Conservation (phyloP, 331 rosid species). For the Saraca asoca region DNA sequence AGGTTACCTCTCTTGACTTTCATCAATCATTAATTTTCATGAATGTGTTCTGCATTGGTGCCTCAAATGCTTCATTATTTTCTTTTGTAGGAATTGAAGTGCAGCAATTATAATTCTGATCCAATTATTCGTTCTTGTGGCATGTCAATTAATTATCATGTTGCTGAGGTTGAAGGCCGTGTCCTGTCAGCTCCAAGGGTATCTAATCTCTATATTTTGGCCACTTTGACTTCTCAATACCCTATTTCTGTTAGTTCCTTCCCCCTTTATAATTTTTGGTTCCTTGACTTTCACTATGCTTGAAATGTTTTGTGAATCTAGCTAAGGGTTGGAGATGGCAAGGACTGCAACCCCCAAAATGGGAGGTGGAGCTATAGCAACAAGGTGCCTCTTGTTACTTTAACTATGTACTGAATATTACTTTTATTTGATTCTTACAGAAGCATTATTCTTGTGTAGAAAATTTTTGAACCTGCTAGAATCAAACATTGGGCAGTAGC, state of each 20-base stretch:
- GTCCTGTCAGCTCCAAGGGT: slow-evolving; percentile 64
- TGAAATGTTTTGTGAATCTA: neutral
- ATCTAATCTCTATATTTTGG: neutral
- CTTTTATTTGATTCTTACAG: neutral
- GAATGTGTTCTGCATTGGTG: too few relatives aligned
- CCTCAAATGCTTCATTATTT: neutral
- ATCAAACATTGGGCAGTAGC: slow-evolving; percentile 60
- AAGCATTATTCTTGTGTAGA: slow-evolving; percentile 31
- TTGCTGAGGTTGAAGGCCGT: slow-evolving; percentile 65
- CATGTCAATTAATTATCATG: slow-evolving; percentile 39
- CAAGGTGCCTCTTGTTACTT: slow-evolving; percentile 37
- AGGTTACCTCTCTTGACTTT: slow-evolving; percentile 6
- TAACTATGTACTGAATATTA: neutral
- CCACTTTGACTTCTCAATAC: neutral
- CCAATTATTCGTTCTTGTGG: slow-evolving; percentile 57
- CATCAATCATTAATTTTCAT: too few relatives aligned
- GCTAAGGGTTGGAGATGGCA: slow-evolving; percentile 63
- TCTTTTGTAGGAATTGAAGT: slow-evolving; percentile 49
- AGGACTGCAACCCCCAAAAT: slow-evolving; percentile 58
- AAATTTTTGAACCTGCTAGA: slow-evolving; percentile 53
- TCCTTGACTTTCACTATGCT: neutral
- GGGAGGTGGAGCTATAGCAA: slow-evolving; percentile 62
- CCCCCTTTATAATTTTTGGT: neutral
- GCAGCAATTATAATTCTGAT: slow-evolving; percentile 51
- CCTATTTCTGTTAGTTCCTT: neutral